Conservation (phyloP, 306 rosid genomes). For the Crataegus laevigata region DNA sequence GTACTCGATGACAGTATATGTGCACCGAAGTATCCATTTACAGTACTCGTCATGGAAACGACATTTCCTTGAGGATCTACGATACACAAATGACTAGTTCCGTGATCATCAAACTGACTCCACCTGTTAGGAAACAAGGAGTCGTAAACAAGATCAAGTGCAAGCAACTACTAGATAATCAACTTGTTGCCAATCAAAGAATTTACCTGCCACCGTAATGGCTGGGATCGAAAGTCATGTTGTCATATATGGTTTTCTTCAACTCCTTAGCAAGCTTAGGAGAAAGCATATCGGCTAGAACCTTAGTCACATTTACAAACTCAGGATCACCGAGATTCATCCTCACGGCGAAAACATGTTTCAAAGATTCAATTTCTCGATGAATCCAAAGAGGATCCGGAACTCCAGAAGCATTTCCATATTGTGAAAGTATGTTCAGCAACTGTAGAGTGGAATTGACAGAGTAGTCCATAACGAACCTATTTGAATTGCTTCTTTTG, state of each 20-base stretch:
- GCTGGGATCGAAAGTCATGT: constrained; percentile 46
- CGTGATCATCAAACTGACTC: constrained; percentile 73
- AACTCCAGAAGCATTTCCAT: constrained; percentile 49
- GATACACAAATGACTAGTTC: constrained; percentile 67
- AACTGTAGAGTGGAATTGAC: constrained; percentile 38
- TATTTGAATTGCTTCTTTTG: not conserved
- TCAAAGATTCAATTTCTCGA: constrained; percentile 70
- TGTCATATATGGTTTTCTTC: constrained; percentile 54
- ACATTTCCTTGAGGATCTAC: constrained; percentile 56
- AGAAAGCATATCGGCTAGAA: constrained; percentile 76
- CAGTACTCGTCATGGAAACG: constrained; percentile 68
- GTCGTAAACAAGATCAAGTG: not conserved
- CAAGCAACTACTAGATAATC: not conserved
- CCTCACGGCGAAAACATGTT: constrained; percentile 61
- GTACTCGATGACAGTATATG: constrained; percentile 63
- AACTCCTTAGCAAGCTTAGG: constrained; percentile 49
- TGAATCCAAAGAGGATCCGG: constrained; percentile 66
- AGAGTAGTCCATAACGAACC: not conserved
- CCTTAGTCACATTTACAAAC: constrained; percentile 47
- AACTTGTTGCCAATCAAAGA: not conserved
- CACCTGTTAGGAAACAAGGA: constrained; percentile 37
- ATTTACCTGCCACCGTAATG: constrained; percentile 73
- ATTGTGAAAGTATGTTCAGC: constrained; percentile 66
- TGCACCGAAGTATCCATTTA: constrained; percentile 72
- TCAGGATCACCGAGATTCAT: constrained; percentile 90